Percentiles rank a stretch among this genome's conserved stretches.
Evolutionary conservation across 176 grass and related monocot species (phyloP).

Genomic region (Coix lacrymajobi): DNA sequence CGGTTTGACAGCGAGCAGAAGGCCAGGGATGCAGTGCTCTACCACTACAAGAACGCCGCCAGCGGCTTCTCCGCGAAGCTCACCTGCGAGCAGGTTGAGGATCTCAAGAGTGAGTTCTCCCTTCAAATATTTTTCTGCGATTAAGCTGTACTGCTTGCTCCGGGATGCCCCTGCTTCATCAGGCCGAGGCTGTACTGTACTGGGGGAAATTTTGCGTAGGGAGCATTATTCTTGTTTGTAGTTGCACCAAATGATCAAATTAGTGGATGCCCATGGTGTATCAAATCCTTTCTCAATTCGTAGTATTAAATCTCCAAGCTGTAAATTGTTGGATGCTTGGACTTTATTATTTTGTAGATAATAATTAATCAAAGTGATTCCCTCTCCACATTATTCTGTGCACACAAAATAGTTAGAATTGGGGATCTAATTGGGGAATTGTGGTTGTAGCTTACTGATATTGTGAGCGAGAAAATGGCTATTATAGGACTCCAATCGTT

Average conservation of each 20-base stretch:
- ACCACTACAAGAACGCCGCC: conserved; percentile 88
- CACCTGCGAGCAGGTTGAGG: conserved; percentile 64
- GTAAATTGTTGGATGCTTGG: background rate
- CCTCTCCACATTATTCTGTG: background rate
- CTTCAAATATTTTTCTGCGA: background rate
- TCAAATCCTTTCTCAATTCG: background rate
- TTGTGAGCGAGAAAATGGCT: too few relatives aligned
- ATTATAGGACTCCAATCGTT: too few relatives aligned
- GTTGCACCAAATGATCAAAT: background rate
- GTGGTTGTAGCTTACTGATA: background rate
- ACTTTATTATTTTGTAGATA: background rate
- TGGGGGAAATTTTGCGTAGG: background rate
- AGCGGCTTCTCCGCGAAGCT: conserved; percentile 89
- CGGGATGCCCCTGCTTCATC: background rate
- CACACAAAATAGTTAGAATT: background rate
- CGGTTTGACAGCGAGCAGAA: conserved; percentile 50
- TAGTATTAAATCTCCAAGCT: background rate
- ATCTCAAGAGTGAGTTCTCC: conserved; percentile 65
- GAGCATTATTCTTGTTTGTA: background rate
- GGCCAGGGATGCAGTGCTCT: conserved; percentile 65
- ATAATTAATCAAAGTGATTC: background rate
- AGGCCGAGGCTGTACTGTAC: background rate
- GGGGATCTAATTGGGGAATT: background rate
- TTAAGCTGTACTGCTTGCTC: background rate
- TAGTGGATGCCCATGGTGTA: background rate